Conservation (phyloP, 345 rosid species). For the Aegle marmelos region DNA sequence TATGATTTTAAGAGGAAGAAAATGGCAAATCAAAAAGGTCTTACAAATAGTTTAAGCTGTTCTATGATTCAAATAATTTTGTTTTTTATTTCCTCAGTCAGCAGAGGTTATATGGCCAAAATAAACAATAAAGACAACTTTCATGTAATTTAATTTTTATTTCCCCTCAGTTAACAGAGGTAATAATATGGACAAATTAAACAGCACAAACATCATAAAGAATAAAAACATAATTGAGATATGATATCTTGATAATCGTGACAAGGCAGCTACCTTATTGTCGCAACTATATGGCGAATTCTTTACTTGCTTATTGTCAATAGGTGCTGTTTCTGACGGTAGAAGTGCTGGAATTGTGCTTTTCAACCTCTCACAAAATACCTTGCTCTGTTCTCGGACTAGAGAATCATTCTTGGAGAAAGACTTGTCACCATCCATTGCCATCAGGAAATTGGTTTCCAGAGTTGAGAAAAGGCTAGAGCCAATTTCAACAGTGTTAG, state of each 20-base stretch:
- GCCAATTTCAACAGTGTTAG: constrained; percentile 52
- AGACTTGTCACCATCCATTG: constrained; percentile 29
- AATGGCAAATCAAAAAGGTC: neutral
- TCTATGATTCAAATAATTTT: neutral
- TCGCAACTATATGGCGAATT: constrained; percentile 31
- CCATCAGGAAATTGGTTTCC: constrained; percentile 43
- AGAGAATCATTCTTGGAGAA: constrained; percentile 22
- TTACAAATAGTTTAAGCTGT: too few relatives aligned
- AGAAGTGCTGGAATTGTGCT: constrained; percentile 36
- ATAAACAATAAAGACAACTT: neutral
- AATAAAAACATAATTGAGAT: constrained; percentile 39
- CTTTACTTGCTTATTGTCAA: constrained; percentile 31
- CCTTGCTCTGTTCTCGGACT: constrained; percentile 44
- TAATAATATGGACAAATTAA: constrained; percentile 1
- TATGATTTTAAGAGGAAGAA: neutral
- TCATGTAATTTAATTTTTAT: neutral
- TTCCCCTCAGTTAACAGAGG: neutral
- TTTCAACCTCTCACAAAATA: constrained; percentile 46
- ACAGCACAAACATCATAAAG: constrained; percentile 8
- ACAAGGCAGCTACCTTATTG: constrained; percentile 75
- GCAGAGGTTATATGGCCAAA: neutral
- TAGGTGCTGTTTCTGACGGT: constrained; percentile 30
- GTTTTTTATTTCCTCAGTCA: neutral
- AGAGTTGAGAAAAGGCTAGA: constrained; percentile 57
- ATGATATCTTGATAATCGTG: constrained; percentile 48